Evolutionary conservation across 1,139 yeast species (phyloP).

Genomic region (Taiozyma sp.): DNA sequence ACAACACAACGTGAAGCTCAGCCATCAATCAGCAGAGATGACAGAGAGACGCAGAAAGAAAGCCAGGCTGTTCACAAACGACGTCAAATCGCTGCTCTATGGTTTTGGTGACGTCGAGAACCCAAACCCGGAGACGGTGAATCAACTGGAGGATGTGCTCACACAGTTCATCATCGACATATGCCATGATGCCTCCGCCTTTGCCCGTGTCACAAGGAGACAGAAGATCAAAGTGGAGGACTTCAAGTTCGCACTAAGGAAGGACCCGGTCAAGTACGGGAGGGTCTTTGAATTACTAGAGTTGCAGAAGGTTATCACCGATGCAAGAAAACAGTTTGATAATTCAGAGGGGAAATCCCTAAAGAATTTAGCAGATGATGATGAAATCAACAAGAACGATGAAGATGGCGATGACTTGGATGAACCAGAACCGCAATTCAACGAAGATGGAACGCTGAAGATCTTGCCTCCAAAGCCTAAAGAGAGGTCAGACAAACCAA

Average conservation of each 20-base stretch:
- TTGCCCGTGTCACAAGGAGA: conserved; percentile 51
- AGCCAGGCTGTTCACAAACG: conserved; percentile 52
- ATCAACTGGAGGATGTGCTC: conserved; percentile 78
- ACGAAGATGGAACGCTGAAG: neutral
- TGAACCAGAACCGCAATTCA: conserved; percentile 1
- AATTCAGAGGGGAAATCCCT: conserved; percentile 48
- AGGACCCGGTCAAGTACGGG: conserved; percentile 80
- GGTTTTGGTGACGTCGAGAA: conserved; percentile 85
- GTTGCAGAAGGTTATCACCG: conserved; percentile 69
- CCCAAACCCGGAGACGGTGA: conserved; percentile 74
- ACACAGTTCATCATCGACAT: conserved; percentile 72
- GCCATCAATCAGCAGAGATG: conserved; percentile 19
- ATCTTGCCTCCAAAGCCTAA: conserved; percentile 1
- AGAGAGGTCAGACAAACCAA: conserved; percentile 6
- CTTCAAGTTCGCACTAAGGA: conserved; percentile 76
- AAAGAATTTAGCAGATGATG: conserved; percentile 28
- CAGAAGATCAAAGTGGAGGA: conserved; percentile 83
- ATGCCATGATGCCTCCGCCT: conserved; percentile 54
- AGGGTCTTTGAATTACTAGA: conserved; percentile 77
- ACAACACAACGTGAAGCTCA: neutral
- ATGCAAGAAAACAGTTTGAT: conserved; percentile 81
- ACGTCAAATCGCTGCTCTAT: conserved; percentile 69
- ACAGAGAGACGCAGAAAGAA: conserved; percentile 28
- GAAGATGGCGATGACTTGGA: conserved; percentile 6
- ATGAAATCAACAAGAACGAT: conserved; percentile 15